Base-by-base conservation (phyloP, 495 filamentous ascomycete species). In the Penicillium ucsense region DNA sequence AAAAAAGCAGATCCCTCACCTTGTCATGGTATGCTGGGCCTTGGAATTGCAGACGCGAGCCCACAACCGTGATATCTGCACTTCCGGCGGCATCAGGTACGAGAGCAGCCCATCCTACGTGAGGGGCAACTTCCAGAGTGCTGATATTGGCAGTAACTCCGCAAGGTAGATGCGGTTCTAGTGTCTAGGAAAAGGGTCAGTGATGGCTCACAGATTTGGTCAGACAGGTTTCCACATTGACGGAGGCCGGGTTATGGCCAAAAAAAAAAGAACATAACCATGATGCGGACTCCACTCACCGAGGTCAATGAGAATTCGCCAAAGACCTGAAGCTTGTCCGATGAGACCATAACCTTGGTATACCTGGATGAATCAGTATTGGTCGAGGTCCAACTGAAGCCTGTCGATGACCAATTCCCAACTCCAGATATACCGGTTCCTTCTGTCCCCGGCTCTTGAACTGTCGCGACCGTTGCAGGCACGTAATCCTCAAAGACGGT, bases 1-100 rank as follows among this genome's bases (percentile, higher is more conserved):
- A 29, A n/a, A 30, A n/a, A 1, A 11, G 33, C 8, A 29, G 33
- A 8, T 9, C 12, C 47, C 48, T 35, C 30, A 66, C 64, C 54
- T 70, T 66, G 42, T 74, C 71, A 49, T 70, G 66, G 48, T 70
- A 74, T 20, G 55, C 69, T 11, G 54, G 43, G 1, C 71, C 69
- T 12, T 51, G 54, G 44, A 72, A 74, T 11, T 31, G 37, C 7
- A 73, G 8, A 31, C 29, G 27, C 8, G 51, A 52, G 0, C 63
- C 67, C 27, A 48, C 42, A 0, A 73, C 52, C 0, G 7, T 47
- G 31, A 71, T 36, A 35, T 67, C 61, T 0, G 66, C 65, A 4
- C 11, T 48, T 2, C 52, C 65, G 5, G 48, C 45, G 2, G 62
- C 61, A 35, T 65, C 66, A 1, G 69, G 65, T 1, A 68, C 40